Conservation (phyloP, 768 basidiomycete species). For the Omphalotus guepiniiformis region DNA sequence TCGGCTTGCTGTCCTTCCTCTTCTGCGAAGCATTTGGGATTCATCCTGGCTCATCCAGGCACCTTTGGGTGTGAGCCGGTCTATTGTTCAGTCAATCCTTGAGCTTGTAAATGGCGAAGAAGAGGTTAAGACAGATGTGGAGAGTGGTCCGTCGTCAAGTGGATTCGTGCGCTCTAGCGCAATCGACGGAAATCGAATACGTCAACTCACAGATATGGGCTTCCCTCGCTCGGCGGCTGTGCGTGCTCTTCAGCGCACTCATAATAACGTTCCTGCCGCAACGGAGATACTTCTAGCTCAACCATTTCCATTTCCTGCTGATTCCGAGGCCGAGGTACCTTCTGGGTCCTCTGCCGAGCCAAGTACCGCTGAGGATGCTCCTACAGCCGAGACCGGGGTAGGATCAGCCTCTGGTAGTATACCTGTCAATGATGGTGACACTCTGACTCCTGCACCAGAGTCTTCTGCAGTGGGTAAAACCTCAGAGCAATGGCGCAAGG, state of each 20-base stretch:
- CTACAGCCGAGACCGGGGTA: constrained; percentile 16
- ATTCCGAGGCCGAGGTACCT: constrained; percentile 45
- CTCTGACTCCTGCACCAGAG: constrained; percentile 4
- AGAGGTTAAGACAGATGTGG: constrained; percentile 47
- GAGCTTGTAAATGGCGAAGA: constrained; percentile 80
- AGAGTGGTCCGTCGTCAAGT: constrained; percentile 22
- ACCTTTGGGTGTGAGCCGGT: constrained; percentile 70
- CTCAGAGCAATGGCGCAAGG: constrained; percentile 59
- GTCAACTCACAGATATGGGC: constrained; percentile 93
- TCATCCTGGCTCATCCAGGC: constrained; percentile 76
- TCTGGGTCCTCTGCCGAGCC: constrained; percentile 22
- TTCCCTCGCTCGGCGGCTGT: constrained; percentile 88
- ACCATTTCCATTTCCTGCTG: constrained; percentile 72
- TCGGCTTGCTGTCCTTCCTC: constrained; percentile 64
- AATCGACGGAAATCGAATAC: constrained; percentile 73
- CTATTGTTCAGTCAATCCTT: constrained; percentile 72
- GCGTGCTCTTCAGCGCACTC: constrained; percentile 75
- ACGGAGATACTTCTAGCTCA: constrained; percentile 83
- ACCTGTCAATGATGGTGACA: constrained; percentile 4
- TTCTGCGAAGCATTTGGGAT: constrained; percentile 72
- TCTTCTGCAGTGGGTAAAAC: constrained; percentile 34
- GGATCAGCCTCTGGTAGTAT: constrained; percentile 6
- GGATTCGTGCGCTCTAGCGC: constrained; percentile 18
- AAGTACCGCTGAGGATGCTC: constrained; percentile 19
- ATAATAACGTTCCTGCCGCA: constrained; percentile 87